A percentile compares a stretch with the other conserved stretches of the same genome.
Evolutionary conservation across 441 rosid genomes (phyloP).

Genomic region (Manihot esculenta): DNA sequence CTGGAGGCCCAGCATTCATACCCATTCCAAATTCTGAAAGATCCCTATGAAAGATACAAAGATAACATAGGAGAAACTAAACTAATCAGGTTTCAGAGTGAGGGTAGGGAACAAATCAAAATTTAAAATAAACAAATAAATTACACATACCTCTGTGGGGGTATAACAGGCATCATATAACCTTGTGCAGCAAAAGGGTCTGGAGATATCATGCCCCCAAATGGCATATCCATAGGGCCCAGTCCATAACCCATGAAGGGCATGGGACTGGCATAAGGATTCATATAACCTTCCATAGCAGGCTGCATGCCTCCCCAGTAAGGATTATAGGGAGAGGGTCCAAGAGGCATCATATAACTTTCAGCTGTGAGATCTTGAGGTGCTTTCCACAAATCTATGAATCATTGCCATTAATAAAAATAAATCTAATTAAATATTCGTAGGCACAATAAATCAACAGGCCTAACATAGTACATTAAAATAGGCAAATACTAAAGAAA

Average conservation of each 20-base stretch:
- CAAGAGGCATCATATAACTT: slow-evolving; percentile 87
- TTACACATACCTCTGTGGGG: slow-evolving; percentile 55
- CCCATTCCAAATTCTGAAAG: slow-evolving; percentile 80
- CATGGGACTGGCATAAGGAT: slow-evolving; percentile 65
- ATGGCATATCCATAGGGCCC: slow-evolving; percentile 65
- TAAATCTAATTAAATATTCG: slow-evolving; percentile 5
- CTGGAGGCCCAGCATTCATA: slow-evolving; percentile 67
- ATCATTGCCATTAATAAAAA: slow-evolving; percentile 17
- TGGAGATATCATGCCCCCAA: slow-evolving; percentile 58
- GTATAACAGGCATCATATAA: slow-evolving; percentile 62
- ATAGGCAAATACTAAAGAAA: neutral
- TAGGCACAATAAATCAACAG: slow-evolving; percentile 8
- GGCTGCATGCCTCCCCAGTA: slow-evolving; percentile 87
- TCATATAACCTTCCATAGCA: slow-evolving; percentile 72
- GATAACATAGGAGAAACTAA: neutral
- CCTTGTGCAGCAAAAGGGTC: slow-evolving; percentile 63
- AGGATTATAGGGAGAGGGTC: slow-evolving; percentile 69
- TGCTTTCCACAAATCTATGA: slow-evolving; percentile 75
- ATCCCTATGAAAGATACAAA: slow-evolving; percentile 49
- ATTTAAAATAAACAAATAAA: neutral
- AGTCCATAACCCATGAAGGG: slow-evolving; percentile 83
- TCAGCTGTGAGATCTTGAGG: slow-evolving; percentile 78
- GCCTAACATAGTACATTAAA: neutral
- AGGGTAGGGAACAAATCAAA: neutral
- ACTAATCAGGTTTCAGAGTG: neutral